Base-by-base conservation (phyloP, 1,284 basidiomycete genomes). In the Ceratobasidium theobromae region DNA sequence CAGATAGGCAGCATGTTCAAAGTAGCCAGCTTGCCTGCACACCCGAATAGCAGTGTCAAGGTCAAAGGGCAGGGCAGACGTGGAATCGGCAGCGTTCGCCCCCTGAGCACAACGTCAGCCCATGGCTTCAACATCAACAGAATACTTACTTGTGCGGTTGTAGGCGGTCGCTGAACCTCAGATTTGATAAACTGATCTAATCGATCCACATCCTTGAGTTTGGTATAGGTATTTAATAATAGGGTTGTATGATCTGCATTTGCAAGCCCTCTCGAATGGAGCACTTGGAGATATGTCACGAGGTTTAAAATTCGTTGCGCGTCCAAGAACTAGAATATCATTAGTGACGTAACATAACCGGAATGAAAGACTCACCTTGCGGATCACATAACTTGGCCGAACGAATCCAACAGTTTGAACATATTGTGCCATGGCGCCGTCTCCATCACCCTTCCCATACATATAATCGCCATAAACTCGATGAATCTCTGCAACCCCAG, bases 241-340 rank as follows among this genome's bases (percentile, higher is more conserved):
- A 99, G 85, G 0, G 97, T 99, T 0, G 95, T 99, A 75, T 98
- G 96, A 72, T 99, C 96, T 0, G 95, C 87, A 72, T 97, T 98
- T 9, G 96, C 96, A 3, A 96, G 84, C 0, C 91, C 90, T 0
- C 88, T 81, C 1, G 91, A 82, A 73, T 99, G 96, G 0, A 99
- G 81, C 74, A 97, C 95, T 82, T 99, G 95, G 1, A 99, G 82
- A 75, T 98, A 99, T 1, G 90, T 92, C 14, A 93, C 95, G 55
- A 99, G 87, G 73, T 95, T 94, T 68, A 93, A 88, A 65, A 98
- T 98, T 3, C 96, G 81, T 75, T 99, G 96, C 0, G 96, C 94
- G 72, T 98, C 96, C 41, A 99, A 85, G 77, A 96, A 98, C 93
- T 97, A 72, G 1, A 21, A 11, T 41, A 14, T 16, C 38, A 1